Evolutionary conservation across 176 grass and related monocot species (phyloP).

Genomic region (Hordeum vulgare): MorexV3_pseudomolecules_assembly NC_058520.1:85735782-85736281

Average conservation of each 20-base stretch:
- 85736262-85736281: constrained; percentile 76
- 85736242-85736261: constrained; percentile 85
- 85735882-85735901: not conserved
- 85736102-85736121: not conserved
- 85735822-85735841: not conserved
- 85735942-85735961: not conserved
- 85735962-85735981: not conserved
- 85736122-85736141: not conserved
- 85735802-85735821: not conserved
- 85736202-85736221: not conserved
- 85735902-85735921: not conserved
- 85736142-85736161: not conserved
- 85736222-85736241: not conserved
- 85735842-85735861: not conserved
- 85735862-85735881: not conserved
- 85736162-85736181: not conserved
- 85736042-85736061: not conserved
- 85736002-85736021: not conserved
- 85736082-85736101: not conserved
- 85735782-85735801: not conserved
- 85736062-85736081: not conserved
- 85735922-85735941: not conserved
- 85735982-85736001: not conserved
- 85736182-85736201: not conserved
- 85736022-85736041: not conserved